Conservation (phyloP, 306 rosid species). For the Pterocarpus macrocarpus region DNA sequence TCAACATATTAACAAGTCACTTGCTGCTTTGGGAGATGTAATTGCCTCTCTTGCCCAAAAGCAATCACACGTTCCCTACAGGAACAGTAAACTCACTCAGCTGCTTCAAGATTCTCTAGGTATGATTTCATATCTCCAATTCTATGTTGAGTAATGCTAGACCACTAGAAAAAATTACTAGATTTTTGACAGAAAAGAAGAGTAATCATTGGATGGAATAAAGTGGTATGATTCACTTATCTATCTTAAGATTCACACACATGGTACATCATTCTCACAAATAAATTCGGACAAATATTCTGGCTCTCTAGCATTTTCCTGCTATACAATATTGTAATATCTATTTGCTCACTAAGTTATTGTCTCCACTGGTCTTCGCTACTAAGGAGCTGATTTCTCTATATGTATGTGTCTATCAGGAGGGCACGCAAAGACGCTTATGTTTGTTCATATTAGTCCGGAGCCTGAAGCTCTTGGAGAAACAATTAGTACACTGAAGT, state of each 20-base stretch:
- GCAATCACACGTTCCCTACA: slow-evolving; percentile 87
- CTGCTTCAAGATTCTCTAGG: slow-evolving; percentile 96
- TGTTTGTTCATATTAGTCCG: slow-evolving; percentile 96
- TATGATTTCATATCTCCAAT: slow-evolving; percentile 41
- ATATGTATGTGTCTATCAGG: slow-evolving; percentile 57
- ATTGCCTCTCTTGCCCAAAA: slow-evolving; percentile 87
- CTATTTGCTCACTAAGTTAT: too few relatives aligned
- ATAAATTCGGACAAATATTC: too few relatives aligned
- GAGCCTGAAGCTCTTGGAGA: slow-evolving; percentile 83
- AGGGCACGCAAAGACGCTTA: slow-evolving; percentile 97
- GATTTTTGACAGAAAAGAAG: too few relatives aligned
- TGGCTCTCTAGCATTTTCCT: too few relatives aligned
- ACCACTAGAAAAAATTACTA: too few relatives aligned
- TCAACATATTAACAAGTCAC: slow-evolving; percentile 95
- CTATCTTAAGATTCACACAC: too few relatives aligned
- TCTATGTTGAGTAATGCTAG: neutral
- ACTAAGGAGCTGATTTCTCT: slow-evolving; percentile 26
- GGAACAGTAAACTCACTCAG: slow-evolving; percentile 95
- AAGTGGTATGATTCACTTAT: too few relatives aligned
- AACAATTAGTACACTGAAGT: slow-evolving; percentile 90
- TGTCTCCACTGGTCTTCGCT: neutral
- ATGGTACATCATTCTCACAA: too few relatives aligned
- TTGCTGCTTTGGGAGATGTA: slow-evolving; percentile 95
- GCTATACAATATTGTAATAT: too few relatives aligned
- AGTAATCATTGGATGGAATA: too few relatives aligned